Base-by-base conservation (phyloP, 78 protist species). In the Creolimax fragrantissima region DNA sequence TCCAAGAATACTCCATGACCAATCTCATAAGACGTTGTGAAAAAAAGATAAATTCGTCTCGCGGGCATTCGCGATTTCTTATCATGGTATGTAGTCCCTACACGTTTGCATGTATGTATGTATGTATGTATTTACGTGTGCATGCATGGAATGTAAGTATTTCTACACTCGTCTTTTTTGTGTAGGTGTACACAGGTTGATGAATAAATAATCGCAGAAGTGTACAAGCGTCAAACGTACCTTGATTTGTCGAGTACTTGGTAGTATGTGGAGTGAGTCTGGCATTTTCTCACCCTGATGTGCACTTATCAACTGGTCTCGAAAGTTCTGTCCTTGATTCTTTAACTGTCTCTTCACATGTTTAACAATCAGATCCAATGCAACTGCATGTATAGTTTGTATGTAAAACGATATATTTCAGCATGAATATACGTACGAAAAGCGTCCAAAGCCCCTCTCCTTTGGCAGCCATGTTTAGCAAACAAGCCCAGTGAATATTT, bases 41-140 rank as follows among this genome's bases (percentile, higher is more conserved):
- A 85, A 41, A 91, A 93, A 93, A 95, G 45, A 95, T 67, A 35
- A 93, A 93, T 39, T 93, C 94, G 35, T 89, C 93, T 3, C 95
- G 67, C 7, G 81, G 2, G 4, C 92, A 58, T 42, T 93, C 94
- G 35, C n/a, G 3, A 43, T 91, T 44, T 44, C 96, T 90, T 41
- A 95, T 95, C 44, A 81, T 91, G n/a, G 95, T 93, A 41, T 89
- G 95, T 44, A 95, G 3, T 44, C 84, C 90, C 92, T 90, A 43
- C 4, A 74, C 6, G 67, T 11, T 6, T 11, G 7, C 35, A 5
- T 4, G 84, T 35, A 5, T 11, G 92, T 11, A 6, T 45, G 74
- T 45, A 3, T 5, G 81, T 45, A 24, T 45, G 4, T 4, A 17
- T 84, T 35, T 88, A 35, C 43, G 67, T 88, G 67, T 45, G 47